Evolutionary conservation across 169 alveolate genomes (phyloP), one percentile per base, ranked within the genome.

Genomic region (Blepharisma undulans): DNA sequence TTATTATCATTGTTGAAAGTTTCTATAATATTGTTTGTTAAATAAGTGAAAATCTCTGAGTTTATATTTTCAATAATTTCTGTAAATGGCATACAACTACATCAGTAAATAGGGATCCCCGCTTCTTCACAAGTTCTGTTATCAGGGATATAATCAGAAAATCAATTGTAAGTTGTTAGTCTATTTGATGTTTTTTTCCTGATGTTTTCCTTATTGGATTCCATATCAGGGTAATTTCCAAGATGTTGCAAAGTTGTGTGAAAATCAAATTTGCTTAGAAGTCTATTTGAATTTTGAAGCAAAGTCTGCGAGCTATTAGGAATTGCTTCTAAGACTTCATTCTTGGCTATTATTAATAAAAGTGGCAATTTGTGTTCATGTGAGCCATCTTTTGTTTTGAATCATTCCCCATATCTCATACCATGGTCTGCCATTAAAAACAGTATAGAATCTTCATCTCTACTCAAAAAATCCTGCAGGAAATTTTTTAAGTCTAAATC

Each of bases 91-190:
- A 84, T 18, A 84, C 91, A 87, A n/a, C 87, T 72, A 32, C 91
- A 87, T 32, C 87, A 61, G 30, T 72, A 87, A 10, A 87, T 60
- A 87, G 91, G 91, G 10, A 87, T 30, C 18, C 71, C 71, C n/a
- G 30, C 87, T 16, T 87, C 91, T 72, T 72, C 87, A 72, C 91
- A 87, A 12, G 85, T 87, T 74, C 91, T 87, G 32, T 87, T 87
- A 72, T 87, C 32, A 18, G 84, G 61, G 19, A 72, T 32, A 29
- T 87, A 72, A 29, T 74, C 85, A 10, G 22, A 10, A n/a, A 87
- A 87, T 32, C 21, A 87, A 76, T 88, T 88, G 4, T 74, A n/a
- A 88, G 72, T 71, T 66, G 32, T 76, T 5, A 30, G 29, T 18
- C 48, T 22, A 22, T 18, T 48, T 30, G 92, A 88, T 3, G 92